A percentile compares a stretch with the other conserved stretches of the same genome.
These are phyloP conservation scores for Fusarium paranaense DNA, from an alignment of 2,329 filamentous ascomycete genomes.

Conservation along the genomic window DNA sequence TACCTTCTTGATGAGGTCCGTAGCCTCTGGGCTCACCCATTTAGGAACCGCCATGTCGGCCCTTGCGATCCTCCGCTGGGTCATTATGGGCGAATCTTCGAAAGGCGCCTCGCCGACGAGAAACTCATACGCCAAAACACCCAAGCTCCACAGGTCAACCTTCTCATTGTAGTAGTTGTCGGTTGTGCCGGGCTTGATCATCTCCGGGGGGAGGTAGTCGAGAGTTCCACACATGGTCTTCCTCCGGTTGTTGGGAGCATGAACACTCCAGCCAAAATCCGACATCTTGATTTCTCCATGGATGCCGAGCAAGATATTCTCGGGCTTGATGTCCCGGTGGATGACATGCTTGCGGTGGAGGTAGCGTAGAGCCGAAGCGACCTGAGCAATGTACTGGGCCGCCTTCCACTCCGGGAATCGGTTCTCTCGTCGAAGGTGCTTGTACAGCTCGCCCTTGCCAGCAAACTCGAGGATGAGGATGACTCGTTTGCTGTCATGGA, in stretches of 20 bases:
- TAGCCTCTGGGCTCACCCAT: constrained; percentile 91
- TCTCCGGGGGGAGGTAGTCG: constrained; percentile 97
- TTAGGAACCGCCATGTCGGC: constrained; percentile 93
- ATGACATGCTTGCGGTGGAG: constrained; percentile 98
- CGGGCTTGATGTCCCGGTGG: constrained; percentile 96
- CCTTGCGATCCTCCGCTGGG: constrained; percentile 86
- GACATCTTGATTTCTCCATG: constrained; percentile 99
- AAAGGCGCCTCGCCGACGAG: constrained; percentile 96
- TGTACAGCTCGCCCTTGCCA: constrained; percentile 87
- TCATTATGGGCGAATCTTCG: constrained; percentile 95
- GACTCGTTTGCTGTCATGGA: constrained; percentile 88
- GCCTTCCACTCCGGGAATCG: constrained; percentile 88
- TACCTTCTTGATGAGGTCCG: constrained; percentile 91
- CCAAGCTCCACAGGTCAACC: constrained; percentile 95
- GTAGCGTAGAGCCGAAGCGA: constrained; percentile 87
- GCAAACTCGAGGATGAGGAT: constrained; percentile 90
- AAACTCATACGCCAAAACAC: constrained; percentile 96
- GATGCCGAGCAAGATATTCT: constrained; percentile 95
- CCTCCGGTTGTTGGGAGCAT: constrained; percentile 92
- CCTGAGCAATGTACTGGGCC: constrained; percentile 87
- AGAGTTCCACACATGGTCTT: constrained; percentile 97
- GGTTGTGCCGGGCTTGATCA: constrained; percentile 84
- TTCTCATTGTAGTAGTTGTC: constrained; percentile 96
- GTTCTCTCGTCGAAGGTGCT: constrained; percentile 81
- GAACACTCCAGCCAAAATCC: constrained; percentile 98